phyloP scores from a whole-genome alignment of 768 basidiomycete species.

The Mycena latifolia region DNA sequence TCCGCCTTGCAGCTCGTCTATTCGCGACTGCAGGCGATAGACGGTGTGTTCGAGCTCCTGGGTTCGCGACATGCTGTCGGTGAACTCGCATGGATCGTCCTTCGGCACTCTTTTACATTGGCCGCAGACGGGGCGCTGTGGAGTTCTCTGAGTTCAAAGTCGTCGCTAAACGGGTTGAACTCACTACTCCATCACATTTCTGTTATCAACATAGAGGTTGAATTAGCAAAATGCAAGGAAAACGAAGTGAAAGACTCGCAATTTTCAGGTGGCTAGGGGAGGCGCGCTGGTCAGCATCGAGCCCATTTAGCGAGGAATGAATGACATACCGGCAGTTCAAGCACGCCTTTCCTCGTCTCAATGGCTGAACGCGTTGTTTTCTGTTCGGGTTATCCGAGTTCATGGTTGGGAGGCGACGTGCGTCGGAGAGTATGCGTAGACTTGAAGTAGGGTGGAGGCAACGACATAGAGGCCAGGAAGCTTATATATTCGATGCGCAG shows the following conservation, averaged over 20 bases:
- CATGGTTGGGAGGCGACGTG: not conserved
- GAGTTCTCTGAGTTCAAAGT: not conserved
- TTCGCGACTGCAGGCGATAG: constrained; percentile 51
- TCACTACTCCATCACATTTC: constrained; percentile 35
- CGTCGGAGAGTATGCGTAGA: too few species aligned
- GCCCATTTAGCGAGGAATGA: too few species aligned
- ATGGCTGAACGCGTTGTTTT: constrained; percentile 1
- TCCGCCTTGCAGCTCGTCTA: constrained; percentile 47
- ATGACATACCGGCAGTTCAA: constrained; percentile 34
- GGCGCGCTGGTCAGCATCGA: too few species aligned
- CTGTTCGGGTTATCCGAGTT: not conserved
- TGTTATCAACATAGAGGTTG: not conserved
- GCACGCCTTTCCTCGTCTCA: constrained; percentile 37
- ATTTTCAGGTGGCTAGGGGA: constrained; percentile 19
- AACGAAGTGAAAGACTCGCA: not conserved
- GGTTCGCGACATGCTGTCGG: constrained; percentile 51
- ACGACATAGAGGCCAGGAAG: too few species aligned
- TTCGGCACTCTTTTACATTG: constrained; percentile 54
- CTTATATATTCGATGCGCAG: too few species aligned
- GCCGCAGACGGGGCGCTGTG: constrained; percentile 43
- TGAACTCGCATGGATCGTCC: constrained; percentile 59
- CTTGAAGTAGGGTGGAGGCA: not conserved
- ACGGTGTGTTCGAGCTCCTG: constrained; percentile 55
- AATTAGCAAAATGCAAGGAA: not conserved
- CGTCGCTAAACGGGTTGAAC: not conserved